Percentiles rank a stretch among this genome's conserved stretches.
Evolutionary conservation across 2,329 filamentous ascomycete genomes (phyloP).

Genomic region (Sporothrix dimorphospora): DNA sequence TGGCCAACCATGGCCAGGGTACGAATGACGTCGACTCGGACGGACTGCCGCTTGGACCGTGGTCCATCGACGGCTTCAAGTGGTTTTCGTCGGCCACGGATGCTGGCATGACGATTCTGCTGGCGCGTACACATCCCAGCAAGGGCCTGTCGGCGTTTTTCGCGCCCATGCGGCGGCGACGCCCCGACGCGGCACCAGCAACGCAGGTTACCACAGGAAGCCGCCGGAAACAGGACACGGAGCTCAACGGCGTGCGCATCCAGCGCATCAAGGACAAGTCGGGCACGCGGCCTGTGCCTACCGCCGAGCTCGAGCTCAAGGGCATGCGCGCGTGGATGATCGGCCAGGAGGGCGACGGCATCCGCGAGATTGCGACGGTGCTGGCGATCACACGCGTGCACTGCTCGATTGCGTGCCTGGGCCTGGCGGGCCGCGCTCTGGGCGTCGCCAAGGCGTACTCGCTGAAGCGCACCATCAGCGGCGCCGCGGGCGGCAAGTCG

Average conservation of each 20-base stretch:
- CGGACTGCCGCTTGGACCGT: constrained; percentile 55
- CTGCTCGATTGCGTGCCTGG: constrained; percentile 57
- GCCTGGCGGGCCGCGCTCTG: constrained; percentile 59
- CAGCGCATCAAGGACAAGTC: constrained; percentile 73
- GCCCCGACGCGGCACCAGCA: constrained; percentile 34
- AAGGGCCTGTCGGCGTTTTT: constrained; percentile 64
- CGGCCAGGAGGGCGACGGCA: constrained; percentile 66
- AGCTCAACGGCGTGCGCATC: constrained; percentile 69
- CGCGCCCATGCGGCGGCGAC: constrained; percentile 60
- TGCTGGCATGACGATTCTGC: constrained; percentile 64
- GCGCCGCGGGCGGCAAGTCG: constrained; percentile 48
- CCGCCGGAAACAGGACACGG: constrained; percentile 40
- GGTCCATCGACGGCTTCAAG: constrained; percentile 68
- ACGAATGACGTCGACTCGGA: constrained; percentile 35
- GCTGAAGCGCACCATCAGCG: constrained; percentile 57
- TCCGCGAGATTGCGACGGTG: constrained; percentile 69
- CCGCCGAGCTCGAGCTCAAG: constrained; percentile 69
- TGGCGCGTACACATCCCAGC: constrained; percentile 59
- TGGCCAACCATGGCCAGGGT: constrained; percentile 34
- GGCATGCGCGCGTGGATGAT: constrained; percentile 68
- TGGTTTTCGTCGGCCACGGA: constrained; percentile 73
- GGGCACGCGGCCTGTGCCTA: constrained; percentile 70
- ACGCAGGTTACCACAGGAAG: constrained; percentile 39
- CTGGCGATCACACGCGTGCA: constrained; percentile 68
- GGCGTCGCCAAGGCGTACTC: constrained; percentile 62